These are phyloP conservation scores for Trametopsis cervina DNA, from an alignment of 768 basidiomycete species.

Conservation along the genomic window DNA sequence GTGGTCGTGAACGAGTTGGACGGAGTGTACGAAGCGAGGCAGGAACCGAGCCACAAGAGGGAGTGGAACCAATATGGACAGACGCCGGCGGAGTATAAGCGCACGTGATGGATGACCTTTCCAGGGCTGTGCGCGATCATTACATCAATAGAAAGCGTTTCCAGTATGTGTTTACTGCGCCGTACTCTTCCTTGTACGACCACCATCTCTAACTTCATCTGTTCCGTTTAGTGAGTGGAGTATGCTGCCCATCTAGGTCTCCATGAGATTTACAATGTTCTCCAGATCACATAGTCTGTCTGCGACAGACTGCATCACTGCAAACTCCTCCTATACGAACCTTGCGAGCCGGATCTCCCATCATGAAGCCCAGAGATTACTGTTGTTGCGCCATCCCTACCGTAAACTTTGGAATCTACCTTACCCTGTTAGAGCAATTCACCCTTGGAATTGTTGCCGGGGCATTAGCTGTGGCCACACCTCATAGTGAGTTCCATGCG, in stretches of 20 bases:
- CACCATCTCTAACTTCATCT: slow-evolving; percentile 10
- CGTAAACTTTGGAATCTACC: slow-evolving; percentile 86
- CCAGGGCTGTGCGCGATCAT: neutral
- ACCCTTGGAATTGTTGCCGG: slow-evolving; percentile 59
- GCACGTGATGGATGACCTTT: neutral
- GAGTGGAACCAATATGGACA: neutral
- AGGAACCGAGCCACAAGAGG: neutral
- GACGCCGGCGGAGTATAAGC: too few relatives aligned
- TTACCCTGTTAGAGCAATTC: slow-evolving; percentile 72
- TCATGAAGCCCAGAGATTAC: slow-evolving; percentile 76
- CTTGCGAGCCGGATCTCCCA: slow-evolving; percentile 16
- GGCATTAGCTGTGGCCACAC: slow-evolving; percentile 69
- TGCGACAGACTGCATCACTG: neutral
- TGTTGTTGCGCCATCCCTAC: slow-evolving; percentile 93
- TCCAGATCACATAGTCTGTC: too few relatives aligned
- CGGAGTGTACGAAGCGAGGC: neutral
- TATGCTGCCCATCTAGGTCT: too few relatives aligned
- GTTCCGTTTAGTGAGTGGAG: neutral
- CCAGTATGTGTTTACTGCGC: neutral
- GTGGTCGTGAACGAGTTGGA: neutral
- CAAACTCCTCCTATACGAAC: slow-evolving; percentile 6
- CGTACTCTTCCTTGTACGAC: slow-evolving; percentile 3
- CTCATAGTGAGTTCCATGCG: slow-evolving; percentile 51
- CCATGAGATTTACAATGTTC: too few relatives aligned
- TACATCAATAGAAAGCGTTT: neutral